Percentiles rank a stretch among this genome's conserved stretches.
Evolutionary conservation across 192 early-diverging fungal genomes (phyloP).

Genomic region (Diversispora epigaea): DNA sequence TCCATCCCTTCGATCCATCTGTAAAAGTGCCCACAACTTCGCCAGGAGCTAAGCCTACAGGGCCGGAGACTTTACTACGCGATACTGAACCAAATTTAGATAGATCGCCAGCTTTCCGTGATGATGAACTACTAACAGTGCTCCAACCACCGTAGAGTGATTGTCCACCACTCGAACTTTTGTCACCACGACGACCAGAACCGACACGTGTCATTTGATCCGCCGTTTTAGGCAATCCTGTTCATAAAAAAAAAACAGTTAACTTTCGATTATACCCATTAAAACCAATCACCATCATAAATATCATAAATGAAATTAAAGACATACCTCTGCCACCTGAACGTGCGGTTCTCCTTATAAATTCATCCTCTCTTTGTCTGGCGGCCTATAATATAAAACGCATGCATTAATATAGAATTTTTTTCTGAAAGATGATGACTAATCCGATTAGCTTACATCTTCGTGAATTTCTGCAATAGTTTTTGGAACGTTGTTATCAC

Average conservation of each 20-base stretch:
- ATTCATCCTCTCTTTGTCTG: constrained; percentile 71
- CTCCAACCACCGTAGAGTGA: constrained; percentile 70
- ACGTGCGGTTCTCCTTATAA: constrained; percentile 63
- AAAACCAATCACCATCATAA: neutral
- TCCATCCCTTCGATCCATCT: constrained; percentile 40
- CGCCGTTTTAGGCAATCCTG: constrained; percentile 57
- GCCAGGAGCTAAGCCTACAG: constrained; percentile 56
- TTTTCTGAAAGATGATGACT: no score
- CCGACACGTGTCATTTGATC: constrained; percentile 59
- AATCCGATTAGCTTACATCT: no score
- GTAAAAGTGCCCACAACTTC: constrained; percentile 43
- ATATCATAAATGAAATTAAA: neutral
- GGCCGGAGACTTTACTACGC: constrained; percentile 50
- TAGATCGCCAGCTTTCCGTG: constrained; percentile 67
- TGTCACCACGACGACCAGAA: constrained; percentile 59
- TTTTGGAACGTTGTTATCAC: constrained; percentile 59
- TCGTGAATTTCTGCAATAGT: constrained; percentile 93
- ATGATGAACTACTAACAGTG: constrained; percentile 55
- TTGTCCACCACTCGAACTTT: constrained; percentile 43
- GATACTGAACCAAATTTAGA: constrained; percentile 73
- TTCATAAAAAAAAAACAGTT: neutral
- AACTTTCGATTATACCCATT: neutral
- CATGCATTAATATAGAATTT: no score
- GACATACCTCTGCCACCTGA: constrained; percentile 55
- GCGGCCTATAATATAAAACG: constrained; percentile 45